These are phyloP conservation scores for Trypanosoma boissoni DNA, from an alignment of 208 protist genomes.

Conservation along the genomic window DNA sequence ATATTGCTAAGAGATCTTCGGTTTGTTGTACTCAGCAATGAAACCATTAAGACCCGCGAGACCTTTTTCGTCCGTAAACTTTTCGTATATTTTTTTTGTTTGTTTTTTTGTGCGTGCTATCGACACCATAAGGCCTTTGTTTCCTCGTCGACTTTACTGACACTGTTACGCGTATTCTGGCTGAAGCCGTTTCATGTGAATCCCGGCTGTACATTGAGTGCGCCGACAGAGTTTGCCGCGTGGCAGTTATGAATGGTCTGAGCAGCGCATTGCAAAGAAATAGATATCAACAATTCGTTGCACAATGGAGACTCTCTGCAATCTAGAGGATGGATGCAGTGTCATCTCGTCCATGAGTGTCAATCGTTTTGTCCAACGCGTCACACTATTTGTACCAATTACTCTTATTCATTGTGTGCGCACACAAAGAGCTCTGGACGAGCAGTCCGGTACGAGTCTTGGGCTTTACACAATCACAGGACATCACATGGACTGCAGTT, in stretches of 20 bases:
- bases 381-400: too few relatives aligned
- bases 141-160: slow-evolving; percentile 91
- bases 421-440: slow-evolving; percentile 5
- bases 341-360: too few relatives aligned
- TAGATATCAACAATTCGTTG: too few relatives aligned
- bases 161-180: slow-evolving; percentile 89
- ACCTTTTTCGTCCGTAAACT: slow-evolving; percentile 90
- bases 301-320: slow-evolving; percentile 21
- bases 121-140: slow-evolving; percentile 88
- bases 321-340: too few relatives aligned
- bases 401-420: too few relatives aligned
- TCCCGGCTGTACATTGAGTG: slow-evolving; percentile 72
- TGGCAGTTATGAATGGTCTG: too few relatives aligned
- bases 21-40: slow-evolving; percentile 78
- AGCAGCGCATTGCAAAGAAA: too few relatives aligned
- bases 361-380: too few relatives aligned
- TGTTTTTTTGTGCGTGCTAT: slow-evolving; percentile 33
- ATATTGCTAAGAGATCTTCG: slow-evolving; percentile 87
- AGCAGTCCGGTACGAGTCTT: slow-evolving; percentile 47
- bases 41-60: slow-evolving; percentile 76
- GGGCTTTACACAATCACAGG: slow-evolving; percentile 55
- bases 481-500: slow-evolving; percentile 77
- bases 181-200: slow-evolving; percentile 70
- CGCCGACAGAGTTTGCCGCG: slow-evolving; percentile 72
- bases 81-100: slow-evolving; percentile 89